Evolutionary conservation across 352 stramenopile species (phyloP).

Genomic region (Phytopythium vexans): DNA sequence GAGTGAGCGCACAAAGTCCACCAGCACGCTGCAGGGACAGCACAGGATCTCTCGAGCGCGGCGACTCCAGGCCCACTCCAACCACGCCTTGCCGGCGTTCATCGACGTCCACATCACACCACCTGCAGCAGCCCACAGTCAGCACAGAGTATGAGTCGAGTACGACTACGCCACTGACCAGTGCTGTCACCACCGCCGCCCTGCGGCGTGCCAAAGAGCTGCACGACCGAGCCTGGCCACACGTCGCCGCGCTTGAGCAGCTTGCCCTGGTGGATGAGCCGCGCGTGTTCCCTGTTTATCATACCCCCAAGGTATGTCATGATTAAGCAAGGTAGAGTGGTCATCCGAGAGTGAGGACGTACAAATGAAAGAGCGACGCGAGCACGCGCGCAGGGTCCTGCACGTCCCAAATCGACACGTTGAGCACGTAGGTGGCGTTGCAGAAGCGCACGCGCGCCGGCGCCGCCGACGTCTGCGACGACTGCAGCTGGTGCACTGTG

Average conservation of each 20-base stretch:
- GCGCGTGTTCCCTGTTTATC: constrained; percentile 52
- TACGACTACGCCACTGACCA: no score
- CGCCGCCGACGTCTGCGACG: constrained; percentile 9
- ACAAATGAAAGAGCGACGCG: constrained; percentile 72
- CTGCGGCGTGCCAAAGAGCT: constrained; percentile 78
- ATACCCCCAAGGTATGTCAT: background rate
- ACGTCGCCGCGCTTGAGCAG: constrained; percentile 80
- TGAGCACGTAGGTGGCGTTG: constrained; percentile 74
- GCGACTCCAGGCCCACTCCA: constrained; percentile 35
- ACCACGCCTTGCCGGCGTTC: constrained; percentile 15
- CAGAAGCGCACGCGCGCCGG: constrained; percentile 76
- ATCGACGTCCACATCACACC: constrained; percentile 12
- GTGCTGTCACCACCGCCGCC: constrained; percentile 4
- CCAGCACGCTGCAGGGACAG: constrained; percentile 58
- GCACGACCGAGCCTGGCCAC: constrained; percentile 75
- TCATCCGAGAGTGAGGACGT: constrained; percentile 11
- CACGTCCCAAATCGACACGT: constrained; percentile 79
- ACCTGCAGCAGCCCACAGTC: constrained; percentile 4
- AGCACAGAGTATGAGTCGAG: no score
- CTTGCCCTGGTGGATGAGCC: constrained; percentile 77
- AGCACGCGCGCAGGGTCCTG: constrained; percentile 63
- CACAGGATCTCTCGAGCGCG: constrained; percentile 50
- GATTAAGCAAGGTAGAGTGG: background rate
- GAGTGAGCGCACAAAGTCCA: constrained; percentile 69
- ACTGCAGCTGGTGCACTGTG: constrained; percentile 52